Base-by-base conservation (phyloP, 1,284 basidiomycete genomes). In the Bjerkandera adusta region DNA sequence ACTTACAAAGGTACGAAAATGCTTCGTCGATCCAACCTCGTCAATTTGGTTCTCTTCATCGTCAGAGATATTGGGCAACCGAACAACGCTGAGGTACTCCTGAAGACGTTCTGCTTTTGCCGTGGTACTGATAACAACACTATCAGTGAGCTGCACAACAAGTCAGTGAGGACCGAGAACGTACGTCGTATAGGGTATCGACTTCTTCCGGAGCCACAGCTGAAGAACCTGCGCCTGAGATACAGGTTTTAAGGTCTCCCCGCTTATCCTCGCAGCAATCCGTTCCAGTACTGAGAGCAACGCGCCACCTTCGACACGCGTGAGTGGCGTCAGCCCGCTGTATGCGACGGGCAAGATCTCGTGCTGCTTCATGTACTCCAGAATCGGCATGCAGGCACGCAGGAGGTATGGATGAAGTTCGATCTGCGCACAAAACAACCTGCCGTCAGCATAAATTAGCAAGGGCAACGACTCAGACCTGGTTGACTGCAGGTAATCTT, bases 381-480 rank as follows among this genome's bases (percentile, higher is more conserved):
- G 63, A 21, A 85, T 73, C 7, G 79, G 72, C 53, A 73, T 66
- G 21, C 77, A 65, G 5, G 74, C 71, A 55, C 80, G 75, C 70
- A 76, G 82, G 33, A 90, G 68, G 63, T 92, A 89, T 4, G 91
- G 89, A 61, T 94, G 89, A 47, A 82, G 77, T 62, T 93, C 89
- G 46, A 93, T 81, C 87, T 85, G 21, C 5, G 12, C 12, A 33
- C 5, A 25, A 10, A 3, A 8, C 41, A 21, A 21, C 8, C 10
- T 12, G 39, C 27, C 11, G 10, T 15, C 30, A 22, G 10, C 8
- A 30, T 20, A 12, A 26, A 5, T 20, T 16, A 11, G 22, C 15
- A 34, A 21, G 13, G 13, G 3, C 11, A 25, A 24, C 1, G 20
- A 43, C 27, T 8, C 27, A 8, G 27, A 83, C 89, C 79, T 94